Conservation (phyloP, 2,329 filamentous ascomycete species). For the Monosporascus sp. region DNA sequence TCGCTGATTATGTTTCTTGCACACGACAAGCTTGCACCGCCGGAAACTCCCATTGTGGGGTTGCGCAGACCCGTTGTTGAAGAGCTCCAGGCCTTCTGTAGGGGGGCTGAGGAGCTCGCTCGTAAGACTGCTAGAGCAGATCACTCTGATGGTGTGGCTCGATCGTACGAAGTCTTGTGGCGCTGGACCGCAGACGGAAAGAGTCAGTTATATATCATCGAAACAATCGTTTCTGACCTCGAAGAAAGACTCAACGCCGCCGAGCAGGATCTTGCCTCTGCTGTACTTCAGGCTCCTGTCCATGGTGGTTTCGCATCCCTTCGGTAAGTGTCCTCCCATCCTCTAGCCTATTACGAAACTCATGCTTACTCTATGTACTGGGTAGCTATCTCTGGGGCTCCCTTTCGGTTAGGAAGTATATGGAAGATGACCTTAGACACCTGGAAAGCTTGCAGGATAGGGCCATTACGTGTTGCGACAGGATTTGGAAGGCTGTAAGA, state of each 20-base stretch:
- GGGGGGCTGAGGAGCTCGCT: conserved; percentile 53
- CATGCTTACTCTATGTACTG: conserved; percentile 4
- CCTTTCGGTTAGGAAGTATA: conserved; percentile 37
- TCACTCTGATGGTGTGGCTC: conserved; percentile 85
- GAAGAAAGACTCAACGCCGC: conserved; percentile 62
- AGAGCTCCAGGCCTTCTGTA: conserved; percentile 43
- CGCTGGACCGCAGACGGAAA: conserved; percentile 44
- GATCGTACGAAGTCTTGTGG: conserved; percentile 67
- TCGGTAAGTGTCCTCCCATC: conserved; percentile 36
- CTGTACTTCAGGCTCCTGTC: conserved; percentile 61
- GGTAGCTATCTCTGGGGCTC: conserved; percentile 50
- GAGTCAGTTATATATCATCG: conserved; percentile 46
- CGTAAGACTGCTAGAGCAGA: conserved; percentile 77
- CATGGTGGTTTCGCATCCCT: conserved; percentile 68
- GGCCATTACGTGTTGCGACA: conserved; percentile 55
- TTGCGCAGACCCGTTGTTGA: conserved; percentile 16
- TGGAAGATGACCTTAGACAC: conserved; percentile 28
- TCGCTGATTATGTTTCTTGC: conserved; percentile 47
- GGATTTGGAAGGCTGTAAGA: conserved; percentile 74
- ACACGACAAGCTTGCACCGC: conserved; percentile 26
- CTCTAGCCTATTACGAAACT: background rate
- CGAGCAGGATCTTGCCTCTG: conserved; percentile 58
- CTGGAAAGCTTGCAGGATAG: conserved; percentile 44
- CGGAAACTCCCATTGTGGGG: conserved; percentile 4
- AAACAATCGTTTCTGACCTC: conserved; percentile 54